Base-by-base conservation (phyloP, 1,139 yeast genomes). In the Magnusiomyces tetraspermus region DNA sequence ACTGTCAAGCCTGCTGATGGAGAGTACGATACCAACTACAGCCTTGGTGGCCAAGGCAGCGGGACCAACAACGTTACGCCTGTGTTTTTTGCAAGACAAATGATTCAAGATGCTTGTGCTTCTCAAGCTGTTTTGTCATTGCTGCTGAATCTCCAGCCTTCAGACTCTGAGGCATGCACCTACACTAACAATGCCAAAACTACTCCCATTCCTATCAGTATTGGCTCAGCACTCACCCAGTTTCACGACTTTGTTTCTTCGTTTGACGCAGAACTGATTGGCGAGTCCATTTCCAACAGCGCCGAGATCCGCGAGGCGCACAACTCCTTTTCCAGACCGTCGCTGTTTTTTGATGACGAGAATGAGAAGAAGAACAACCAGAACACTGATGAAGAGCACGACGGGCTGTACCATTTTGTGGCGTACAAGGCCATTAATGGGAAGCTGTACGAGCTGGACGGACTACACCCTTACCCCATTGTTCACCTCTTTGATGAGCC, bases 61-160 rank as follows among this genome's bases (percentile, higher is more conserved):
- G 5, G n/a, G n/a, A n/a, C n/a, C n/a, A n/a, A n/a, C n/a, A n/a
- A n/a, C n/a, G n/a, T n/a, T 33, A 33, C 17, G 17, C 68, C 67
- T 6, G 64, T 80, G 13, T 82, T 80, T 63, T 83, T 83, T 63
- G 87, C 87, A 5, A 76, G 75, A 53, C 89, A 83, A 63, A 77
- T 79, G 38, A 80, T 82, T 51, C 82, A 80, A 59, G 81, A 83
- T 62, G 87, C 89, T 1, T 83, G 89, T 66, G 89, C 85, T n/a
- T 83, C 89, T 1, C 86, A 80, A 61, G 89, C 89, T 0, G 82
- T 83, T n/a, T 68, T 83, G 53, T 80, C 82, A 54, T 67, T 81
- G 13, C 67, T 83, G 51, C 63, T 83, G 56, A 75, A 75, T 58
- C 73, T 75, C 53, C 65, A 67, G 1, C 1, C 19, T 8, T 5